Evolutionary conservation across 2,329 filamentous ascomycete genomes (phyloP).

Genomic region (Apiospora pterosperma): DNA sequence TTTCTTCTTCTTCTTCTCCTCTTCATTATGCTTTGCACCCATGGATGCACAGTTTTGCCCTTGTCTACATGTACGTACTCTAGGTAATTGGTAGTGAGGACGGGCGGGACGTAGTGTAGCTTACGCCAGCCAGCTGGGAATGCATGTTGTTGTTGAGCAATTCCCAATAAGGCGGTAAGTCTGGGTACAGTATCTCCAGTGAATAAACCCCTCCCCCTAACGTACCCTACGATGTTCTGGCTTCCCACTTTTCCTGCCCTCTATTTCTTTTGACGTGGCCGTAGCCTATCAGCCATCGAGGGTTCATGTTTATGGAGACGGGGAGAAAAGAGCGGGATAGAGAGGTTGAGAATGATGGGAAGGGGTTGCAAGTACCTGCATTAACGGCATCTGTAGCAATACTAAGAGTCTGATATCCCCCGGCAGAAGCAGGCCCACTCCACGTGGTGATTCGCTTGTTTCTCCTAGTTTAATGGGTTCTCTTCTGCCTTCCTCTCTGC

Average conservation of each 20-base stretch:
- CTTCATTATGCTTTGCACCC: neutral
- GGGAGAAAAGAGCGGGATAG: neutral
- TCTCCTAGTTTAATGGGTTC: neutral
- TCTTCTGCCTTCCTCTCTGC: neutral
- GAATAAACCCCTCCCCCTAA: neutral
- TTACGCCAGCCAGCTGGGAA: constrained; percentile 2
- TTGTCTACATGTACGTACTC: neutral
- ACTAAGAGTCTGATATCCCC: too few species aligned
- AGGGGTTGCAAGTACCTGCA: neutral
- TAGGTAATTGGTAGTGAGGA: neutral
- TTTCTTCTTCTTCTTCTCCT: neutral
- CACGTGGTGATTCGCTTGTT: constrained; percentile 4
- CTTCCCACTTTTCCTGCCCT: neutral
- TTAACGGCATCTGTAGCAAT: neutral
- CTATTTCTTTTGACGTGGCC: neutral
- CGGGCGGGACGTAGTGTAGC: neutral
- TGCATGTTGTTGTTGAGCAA: neutral
- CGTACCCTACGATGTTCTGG: neutral
- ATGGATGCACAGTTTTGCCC: neutral
- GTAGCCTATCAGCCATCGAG: neutral
- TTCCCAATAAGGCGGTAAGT: neutral
- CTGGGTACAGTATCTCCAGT: neutral
- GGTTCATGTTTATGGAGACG: neutral
- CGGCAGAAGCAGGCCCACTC: neutral
- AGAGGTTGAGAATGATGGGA: neutral